phyloP scores from a whole-genome alignment of 345 rosid species.

The Sonneratia caseolaris region DNA sequence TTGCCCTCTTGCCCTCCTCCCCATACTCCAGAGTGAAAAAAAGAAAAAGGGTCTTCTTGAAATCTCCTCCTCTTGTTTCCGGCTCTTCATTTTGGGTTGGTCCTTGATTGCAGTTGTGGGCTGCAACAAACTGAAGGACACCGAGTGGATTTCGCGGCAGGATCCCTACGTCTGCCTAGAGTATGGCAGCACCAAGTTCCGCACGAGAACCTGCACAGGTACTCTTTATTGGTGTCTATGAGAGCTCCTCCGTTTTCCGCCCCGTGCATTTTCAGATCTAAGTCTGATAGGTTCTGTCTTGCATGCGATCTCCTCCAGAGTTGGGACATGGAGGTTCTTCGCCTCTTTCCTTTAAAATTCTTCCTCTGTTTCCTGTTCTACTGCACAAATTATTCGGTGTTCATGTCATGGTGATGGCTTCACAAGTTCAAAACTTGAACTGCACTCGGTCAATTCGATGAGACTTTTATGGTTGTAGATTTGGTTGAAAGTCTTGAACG shows the following conservation, averaged over 20 bases:
- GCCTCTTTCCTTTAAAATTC: too few relatives aligned
- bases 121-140: conserved; percentile 16
- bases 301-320: too few relatives aligned
- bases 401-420: neutral
- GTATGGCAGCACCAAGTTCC: conserved; percentile 18
- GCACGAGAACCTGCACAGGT: conserved; percentile 22
- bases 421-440: neutral
- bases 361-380: too few relatives aligned
- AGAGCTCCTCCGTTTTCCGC: neutral
- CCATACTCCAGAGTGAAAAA: neutral
- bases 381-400: neutral
- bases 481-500: conserved; percentile 8
- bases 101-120: conserved; percentile 15
- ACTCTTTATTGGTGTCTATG: neutral
- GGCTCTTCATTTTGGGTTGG: neutral
- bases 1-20: neutral
- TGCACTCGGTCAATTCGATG: neutral
- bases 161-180: conserved; percentile 20
- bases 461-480: neutral
- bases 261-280: neutral
- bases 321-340: too few relatives aligned
- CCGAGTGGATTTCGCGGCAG: conserved; percentile 21
- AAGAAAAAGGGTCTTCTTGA: neutral
- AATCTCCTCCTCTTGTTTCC: neutral
- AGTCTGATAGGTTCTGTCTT: neutral